phyloP scores from a whole-genome alignment of 345 rosid species.

The Excoecaria cochinchinensis region DNA sequence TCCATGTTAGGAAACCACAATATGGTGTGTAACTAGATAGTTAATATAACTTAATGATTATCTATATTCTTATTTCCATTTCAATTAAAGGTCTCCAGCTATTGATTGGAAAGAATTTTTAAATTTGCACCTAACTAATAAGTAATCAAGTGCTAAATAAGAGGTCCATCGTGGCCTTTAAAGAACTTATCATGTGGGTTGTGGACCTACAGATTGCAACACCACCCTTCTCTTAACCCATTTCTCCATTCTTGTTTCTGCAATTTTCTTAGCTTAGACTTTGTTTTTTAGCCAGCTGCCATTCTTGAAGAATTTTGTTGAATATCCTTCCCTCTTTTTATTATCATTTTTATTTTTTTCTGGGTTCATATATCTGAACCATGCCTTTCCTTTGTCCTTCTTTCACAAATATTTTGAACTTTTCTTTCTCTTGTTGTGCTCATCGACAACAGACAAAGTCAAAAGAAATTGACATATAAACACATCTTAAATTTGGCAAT shows the following conservation, averaged over 20 bases:
- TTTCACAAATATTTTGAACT: too few species aligned
- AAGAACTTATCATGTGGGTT: constrained; percentile 30
- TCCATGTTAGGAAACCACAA: background rate
- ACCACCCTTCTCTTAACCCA: constrained; percentile 5
- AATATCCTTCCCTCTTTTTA: background rate
- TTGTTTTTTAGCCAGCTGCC: background rate
- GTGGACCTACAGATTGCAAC: constrained; percentile 28
- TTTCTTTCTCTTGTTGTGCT: too few species aligned
- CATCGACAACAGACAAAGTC: too few species aligned
- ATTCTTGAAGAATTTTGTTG: background rate
- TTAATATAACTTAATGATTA: background rate
- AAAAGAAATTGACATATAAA: too few species aligned
- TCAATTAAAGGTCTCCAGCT: background rate
- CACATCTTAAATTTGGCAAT: too few species aligned
- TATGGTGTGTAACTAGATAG: background rate
- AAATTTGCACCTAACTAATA: background rate
- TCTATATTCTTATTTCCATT: background rate
- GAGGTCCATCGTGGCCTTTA: background rate
- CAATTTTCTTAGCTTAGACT: background rate
- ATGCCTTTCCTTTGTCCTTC: too few species aligned
- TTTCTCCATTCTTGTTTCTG: background rate
- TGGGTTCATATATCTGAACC: background rate
- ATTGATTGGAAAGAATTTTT: too few species aligned
- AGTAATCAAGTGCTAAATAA: background rate
- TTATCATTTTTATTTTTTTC: constrained; percentile 1